Evolutionary conservation across 2,329 filamentous ascomycete species (phyloP), one percentile per base, ranked within the genome.

Genomic region (Sporothrix brasiliensis): DNA sequence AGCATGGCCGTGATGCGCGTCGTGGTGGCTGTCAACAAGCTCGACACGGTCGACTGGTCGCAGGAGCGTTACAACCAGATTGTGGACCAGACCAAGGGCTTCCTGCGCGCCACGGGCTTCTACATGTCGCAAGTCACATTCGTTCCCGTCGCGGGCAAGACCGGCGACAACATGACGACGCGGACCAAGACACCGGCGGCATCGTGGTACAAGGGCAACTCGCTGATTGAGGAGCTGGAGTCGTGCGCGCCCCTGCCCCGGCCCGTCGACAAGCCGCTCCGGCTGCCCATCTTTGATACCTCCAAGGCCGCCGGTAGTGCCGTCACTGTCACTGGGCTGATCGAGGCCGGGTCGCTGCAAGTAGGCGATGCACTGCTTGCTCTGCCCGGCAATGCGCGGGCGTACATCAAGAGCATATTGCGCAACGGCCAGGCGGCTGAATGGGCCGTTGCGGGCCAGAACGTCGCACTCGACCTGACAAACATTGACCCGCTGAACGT

Each of bases 21-120:
- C 19, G 90, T 99, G 54, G 91, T 99, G 39, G 94, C 92, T 1
- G 88, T 99, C 72, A 99, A 99, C 82, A 99, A 99, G 79, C 90
- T 99, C 76, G 95, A 99, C 78, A 90, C 89, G 19, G 89, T 94
- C 7, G 82, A 84, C 6, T 99, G 96, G 96, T 92, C 90, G 1
- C 83, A 92, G 78, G 89, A 89, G 4, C 87, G 93, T 1, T 99
- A 96, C 75, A 86, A 92, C 30, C 91, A 97, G 76, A 97, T 99
- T 70, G 86, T 88, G 56, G 88, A 93, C 73, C 92, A 97, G 76
- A 89, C 97, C 73, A 88, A 88, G 0, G 90, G 92, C 0, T 97
- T 99, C 78, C 83, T 99, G 72, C 89, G 87, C 0, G 88, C 90
- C 0, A 92, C 94, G 0, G 93, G 92, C 1, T 99, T 98, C 77